These are phyloP conservation scores for Suhomyces pyralidae DNA, from an alignment of 805 yeast genomes.

Conservation along the genomic window DNA sequence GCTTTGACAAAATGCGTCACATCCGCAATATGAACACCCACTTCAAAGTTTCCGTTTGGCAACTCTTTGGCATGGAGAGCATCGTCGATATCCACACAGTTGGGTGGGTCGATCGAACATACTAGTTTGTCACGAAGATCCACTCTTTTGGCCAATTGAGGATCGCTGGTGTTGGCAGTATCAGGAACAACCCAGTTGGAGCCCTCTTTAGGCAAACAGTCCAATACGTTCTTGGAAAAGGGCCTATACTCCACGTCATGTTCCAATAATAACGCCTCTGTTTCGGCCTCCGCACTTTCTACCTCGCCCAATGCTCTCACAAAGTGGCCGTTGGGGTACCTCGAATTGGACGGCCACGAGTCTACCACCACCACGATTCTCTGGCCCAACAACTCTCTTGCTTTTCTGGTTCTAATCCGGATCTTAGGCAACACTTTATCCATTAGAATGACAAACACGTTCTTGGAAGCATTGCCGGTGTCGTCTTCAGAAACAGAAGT, in stretches of 20 bases:
- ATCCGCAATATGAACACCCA: conserved; percentile 99
- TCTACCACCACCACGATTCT: conserved; percentile 92
- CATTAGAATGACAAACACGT: conserved; percentile 83
- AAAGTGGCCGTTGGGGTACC: conserved; percentile 92
- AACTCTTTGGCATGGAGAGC: conserved; percentile 84
- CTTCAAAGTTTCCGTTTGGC: conserved; percentile 93
- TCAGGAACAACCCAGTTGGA: conserved; percentile 89
- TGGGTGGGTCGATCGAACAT: conserved; percentile 97
- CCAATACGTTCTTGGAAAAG: conserved; percentile 85
- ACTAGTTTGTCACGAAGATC: conserved; percentile 87
- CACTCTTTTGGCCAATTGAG: conserved; percentile 57
- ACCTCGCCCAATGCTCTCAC: conserved; percentile 85
- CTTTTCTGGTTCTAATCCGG: conserved; percentile 83
- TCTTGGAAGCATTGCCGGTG: conserved; percentile 61
- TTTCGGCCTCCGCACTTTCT: conserved; percentile 92
- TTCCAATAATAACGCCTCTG: conserved; percentile 88
- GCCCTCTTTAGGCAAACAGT: conserved; percentile 91
- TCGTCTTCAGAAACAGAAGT: conserved; percentile 58
- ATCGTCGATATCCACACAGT: conserved; percentile 98
- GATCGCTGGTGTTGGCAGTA: conserved; percentile 49
- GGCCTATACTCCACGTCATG: conserved; percentile 97
- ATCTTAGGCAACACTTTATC: conserved; percentile 85
- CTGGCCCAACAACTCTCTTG: conserved; percentile 77
- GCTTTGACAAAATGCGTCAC: conserved; percentile 97
- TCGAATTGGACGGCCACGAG: conserved; percentile 82